Base-by-base conservation (phyloP, 306 rosid species). In the Vicia faba region DNA sequence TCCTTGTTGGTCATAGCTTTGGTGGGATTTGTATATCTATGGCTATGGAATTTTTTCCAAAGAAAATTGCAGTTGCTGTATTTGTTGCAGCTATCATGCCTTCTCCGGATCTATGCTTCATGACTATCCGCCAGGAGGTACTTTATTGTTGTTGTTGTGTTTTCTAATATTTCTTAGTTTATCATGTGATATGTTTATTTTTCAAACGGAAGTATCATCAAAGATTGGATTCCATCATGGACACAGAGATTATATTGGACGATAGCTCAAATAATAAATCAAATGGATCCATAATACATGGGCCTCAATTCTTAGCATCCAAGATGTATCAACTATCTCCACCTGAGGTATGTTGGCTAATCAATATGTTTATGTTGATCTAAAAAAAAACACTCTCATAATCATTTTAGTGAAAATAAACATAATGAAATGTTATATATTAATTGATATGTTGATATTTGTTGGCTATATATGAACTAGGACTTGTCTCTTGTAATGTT, bases 41-140 rank as follows among this genome's bases (percentile, higher is more conserved):
- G 40, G 89, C 91, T 74, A 85, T 89, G 89, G 85, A 85, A 68
- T 72, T 13, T 15, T 87, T 81, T 43, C 91, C 89, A 0, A 15
- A 43, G 6, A 89, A 71, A 31, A 66, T 89, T 5, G 65, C 80
- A 1, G 87, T 35, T 4, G 88, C 84, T 0, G 88, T 83, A 0
- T 89, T 72, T 53, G 68, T 71, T 8, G 0, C 82, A 0, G 75
- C 87, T 46, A 1, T 48, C 0, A 75, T 73, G 81, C 87, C 83
- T 38, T 54, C 64, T 53, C 88, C 79, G 2, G 3, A 31, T 16
- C 29, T 74, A 9, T 0, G 29, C 53, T 71, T n/a, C 50, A 0
- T 5, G 12, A 20, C 75, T 39, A 13, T 61, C 15, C 3, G 12
- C 12, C 51, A 26, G 0, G 38, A 33, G 38, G 38, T 33, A 33